A percentile compares a stretch with the other conserved stretches of the same genome.
Evolutionary conservation across 371 early-diverging fungal genomes (phyloP).

Genomic region (Batrachochytrium dendrobatidis): DNA sequence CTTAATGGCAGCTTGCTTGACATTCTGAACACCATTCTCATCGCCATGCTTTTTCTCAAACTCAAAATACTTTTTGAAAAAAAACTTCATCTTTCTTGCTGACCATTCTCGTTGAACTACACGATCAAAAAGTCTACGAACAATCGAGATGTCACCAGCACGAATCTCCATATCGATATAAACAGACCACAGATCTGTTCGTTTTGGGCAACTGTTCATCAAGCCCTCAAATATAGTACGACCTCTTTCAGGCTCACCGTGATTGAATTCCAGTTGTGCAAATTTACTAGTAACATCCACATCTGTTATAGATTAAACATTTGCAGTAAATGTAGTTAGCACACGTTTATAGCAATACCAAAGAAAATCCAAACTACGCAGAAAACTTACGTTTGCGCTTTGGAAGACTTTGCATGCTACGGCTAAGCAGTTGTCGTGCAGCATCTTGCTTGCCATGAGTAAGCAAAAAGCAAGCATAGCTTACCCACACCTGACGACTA

Average conservation of each 20-base stretch:
- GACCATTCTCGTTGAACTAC: constrained; percentile 77
- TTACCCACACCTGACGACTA: constrained; percentile 83
- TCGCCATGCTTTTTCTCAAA: constrained; percentile 85
- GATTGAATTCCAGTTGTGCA: constrained; percentile 90
- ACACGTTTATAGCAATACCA: constrained; percentile 5
- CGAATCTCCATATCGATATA: constrained; percentile 93
- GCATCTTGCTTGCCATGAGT: constrained; percentile 61
- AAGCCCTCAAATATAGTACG: constrained; percentile 94
- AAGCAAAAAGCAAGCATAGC: constrained; percentile 70
- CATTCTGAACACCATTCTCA: constrained; percentile 69
- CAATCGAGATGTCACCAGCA: constrained; percentile 55
- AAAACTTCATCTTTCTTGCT: constrained; percentile 95
- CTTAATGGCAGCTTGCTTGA: constrained; percentile 75
- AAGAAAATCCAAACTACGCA: not conserved
- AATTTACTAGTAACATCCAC: constrained; percentile 82
- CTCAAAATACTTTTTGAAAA: constrained; percentile 93
- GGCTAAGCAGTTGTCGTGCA: constrained; percentile 71
- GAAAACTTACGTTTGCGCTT: constrained; percentile 72
- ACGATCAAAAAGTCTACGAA: constrained; percentile 82
- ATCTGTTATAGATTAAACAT: constrained; percentile 26
- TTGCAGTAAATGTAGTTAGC: not conserved
- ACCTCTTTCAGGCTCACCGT: constrained; percentile 89
- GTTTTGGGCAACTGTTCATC: constrained; percentile 83
- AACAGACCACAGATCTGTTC: constrained; percentile 89
- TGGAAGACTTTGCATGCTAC: constrained; percentile 70